A percentile compares a stretch with the other conserved stretches of the same genome.
Evolutionary conservation across 441 rosid species (phyloP).

Genomic region (Omphalea diandra): DNA sequence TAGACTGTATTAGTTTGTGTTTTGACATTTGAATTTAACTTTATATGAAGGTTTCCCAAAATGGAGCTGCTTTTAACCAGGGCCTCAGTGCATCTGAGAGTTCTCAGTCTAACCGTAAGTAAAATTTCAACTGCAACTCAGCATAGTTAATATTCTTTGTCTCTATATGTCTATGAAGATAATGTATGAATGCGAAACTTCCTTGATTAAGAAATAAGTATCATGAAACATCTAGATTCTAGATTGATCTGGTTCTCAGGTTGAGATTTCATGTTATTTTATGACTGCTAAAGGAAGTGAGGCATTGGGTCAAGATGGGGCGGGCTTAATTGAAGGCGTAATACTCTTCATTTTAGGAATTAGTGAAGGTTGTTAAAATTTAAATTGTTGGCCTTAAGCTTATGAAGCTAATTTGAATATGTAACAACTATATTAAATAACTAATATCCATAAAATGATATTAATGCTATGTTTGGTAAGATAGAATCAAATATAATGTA

Average conservation of each 20-base stretch:
- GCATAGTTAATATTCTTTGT: not conserved
- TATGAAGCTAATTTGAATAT: not conserved
- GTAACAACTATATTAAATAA: not conserved
- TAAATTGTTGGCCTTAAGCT: no score
- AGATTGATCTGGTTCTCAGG: not conserved
- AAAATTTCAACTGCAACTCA: not conserved
- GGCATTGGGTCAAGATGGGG: not conserved
- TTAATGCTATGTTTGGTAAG: no score
- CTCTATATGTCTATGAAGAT: not conserved
- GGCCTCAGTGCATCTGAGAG: constrained; percentile 41
- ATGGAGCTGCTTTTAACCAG: constrained; percentile 63
- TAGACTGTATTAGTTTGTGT: not conserved
- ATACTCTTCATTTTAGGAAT: no score
- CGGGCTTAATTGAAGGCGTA: no score
- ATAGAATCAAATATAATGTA: no score
- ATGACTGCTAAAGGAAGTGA: not conserved
- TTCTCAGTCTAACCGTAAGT: constrained; percentile 57
- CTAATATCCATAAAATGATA: not conserved
- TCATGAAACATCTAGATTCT: not conserved
- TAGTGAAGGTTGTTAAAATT: no score
- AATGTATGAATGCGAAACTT: not conserved
- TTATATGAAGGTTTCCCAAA: constrained; percentile 56
- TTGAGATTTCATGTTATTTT: not conserved
- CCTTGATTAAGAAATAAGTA: not conserved
- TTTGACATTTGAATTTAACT: constrained; percentile 17